Percentiles rank a stretch among this genome's conserved stretches.
phyloP scores from a whole-genome alignment of 169 alveolate species.

The Plasmodium fragile region DNA sequence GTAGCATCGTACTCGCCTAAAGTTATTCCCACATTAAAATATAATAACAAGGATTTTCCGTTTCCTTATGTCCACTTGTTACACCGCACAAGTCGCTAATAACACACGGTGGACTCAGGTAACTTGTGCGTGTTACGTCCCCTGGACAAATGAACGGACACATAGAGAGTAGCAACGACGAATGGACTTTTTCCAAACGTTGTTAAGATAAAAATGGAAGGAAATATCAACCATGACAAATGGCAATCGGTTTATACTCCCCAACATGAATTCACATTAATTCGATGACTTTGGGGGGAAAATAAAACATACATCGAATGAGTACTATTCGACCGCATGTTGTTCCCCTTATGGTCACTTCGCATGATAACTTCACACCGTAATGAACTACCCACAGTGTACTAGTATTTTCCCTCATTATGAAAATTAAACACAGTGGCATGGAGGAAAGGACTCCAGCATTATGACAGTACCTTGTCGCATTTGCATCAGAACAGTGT shows the following conservation, averaged over 20 bases:
- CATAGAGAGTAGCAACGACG: background rate
- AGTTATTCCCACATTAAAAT: background rate
- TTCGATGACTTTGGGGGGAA: background rate
- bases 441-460: background rate
- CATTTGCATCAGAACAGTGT: background rate
- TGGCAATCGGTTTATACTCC: background rate
- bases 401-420: background rate
- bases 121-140: background rate
- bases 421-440: background rate
- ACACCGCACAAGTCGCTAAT: background rate
- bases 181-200: background rate
- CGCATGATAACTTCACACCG: background rate
- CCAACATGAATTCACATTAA: background rate
- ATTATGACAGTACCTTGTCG: background rate
- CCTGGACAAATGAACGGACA: background rate
- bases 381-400: background rate
- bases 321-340: background rate
- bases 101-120: background rate
- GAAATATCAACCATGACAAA: background rate
- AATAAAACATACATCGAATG: background rate
- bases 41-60: background rate
- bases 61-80: background rate
- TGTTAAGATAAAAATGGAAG: background rate
- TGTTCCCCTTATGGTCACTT: background rate
- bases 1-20: background rate